A percentile compares a stretch with the other conserved stretches of the same genome.
Conservation (phyloP, 2,329 filamentous ascomycete genomes). For the Tolypocladium paradoxum region DNA sequence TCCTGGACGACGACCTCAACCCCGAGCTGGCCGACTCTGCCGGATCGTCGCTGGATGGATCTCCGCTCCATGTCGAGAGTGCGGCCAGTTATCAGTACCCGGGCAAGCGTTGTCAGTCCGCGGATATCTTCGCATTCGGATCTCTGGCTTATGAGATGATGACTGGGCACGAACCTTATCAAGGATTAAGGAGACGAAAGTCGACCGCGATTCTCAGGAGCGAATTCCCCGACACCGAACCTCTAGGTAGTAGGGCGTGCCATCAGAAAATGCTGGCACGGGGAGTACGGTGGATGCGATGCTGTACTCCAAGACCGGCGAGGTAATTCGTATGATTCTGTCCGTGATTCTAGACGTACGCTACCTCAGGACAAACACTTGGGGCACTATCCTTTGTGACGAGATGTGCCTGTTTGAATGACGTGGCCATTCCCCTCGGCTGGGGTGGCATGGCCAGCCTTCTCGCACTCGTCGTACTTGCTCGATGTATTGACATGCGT, state of each 20-base stretch:
- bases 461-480: too few relatives aligned
- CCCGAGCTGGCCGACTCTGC: background rate
- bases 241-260: background rate
- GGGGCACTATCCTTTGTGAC: background rate
- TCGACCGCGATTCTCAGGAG: background rate
- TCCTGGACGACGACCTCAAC: background rate
- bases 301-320: background rate
- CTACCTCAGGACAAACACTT: background rate
- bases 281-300: background rate
- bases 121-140: background rate
- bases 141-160: background rate
- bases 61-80: background rate
- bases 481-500: too few relatives aligned
- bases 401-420: background rate
- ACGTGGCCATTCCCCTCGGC: background rate
- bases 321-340: background rate
- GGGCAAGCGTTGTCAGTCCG: background rate
- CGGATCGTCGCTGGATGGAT: background rate
- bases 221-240: background rate
- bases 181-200: background rate
- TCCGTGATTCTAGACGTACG: background rate
- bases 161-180: background rate
- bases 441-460: too few relatives aligned
- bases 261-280: background rate
- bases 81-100: background rate